Evolutionary conservation across 495 filamentous ascomycete genomes (phyloP).

Genomic region (Thozetella sp.): DNA sequence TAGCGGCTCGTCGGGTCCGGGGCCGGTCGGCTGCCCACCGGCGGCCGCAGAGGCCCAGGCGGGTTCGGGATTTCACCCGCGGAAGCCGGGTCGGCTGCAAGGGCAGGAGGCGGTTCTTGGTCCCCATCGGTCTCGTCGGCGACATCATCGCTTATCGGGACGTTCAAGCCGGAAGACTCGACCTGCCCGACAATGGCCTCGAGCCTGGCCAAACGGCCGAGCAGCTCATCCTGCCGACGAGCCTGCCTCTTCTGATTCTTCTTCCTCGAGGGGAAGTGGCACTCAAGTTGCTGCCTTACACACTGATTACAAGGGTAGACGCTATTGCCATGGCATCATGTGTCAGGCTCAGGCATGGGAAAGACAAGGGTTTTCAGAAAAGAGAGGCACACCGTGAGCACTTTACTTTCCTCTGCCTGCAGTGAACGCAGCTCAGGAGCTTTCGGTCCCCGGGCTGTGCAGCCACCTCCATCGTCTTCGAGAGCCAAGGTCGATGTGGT

Average conservation of each 20-base stretch:
- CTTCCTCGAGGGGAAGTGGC: conserved; percentile 69
- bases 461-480: neutral
- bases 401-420: conserved; percentile 75
- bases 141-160: neutral
- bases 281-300: conserved; percentile 65
- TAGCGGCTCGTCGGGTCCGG: conserved; percentile 48
- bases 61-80: neutral
- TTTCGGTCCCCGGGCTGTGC: conserved; percentile 19
- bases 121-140: neutral
- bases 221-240: conserved; percentile 53
- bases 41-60: too few relatives aligned
- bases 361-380: neutral
- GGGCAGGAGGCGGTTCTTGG: neutral
- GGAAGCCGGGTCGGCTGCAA: neutral
- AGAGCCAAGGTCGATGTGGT: too few relatives aligned
- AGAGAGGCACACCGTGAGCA: conserved; percentile 51
- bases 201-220: conserved; percentile 66
- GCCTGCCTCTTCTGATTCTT: conserved; percentile 38
- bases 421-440: conserved; percentile 67
- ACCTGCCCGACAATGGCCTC: conserved; percentile 69
- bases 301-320: conserved; percentile 72
- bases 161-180: conserved; percentile 28
- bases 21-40: conserved; percentile 8
- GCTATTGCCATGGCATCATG: conserved; percentile 10
- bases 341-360: neutral